Percentiles rank a stretch among this genome's conserved stretches.
Evolutionary conservation across 2,329 filamentous ascomycete species (phyloP).

Genomic region (Diplodia intermedia): DNA sequence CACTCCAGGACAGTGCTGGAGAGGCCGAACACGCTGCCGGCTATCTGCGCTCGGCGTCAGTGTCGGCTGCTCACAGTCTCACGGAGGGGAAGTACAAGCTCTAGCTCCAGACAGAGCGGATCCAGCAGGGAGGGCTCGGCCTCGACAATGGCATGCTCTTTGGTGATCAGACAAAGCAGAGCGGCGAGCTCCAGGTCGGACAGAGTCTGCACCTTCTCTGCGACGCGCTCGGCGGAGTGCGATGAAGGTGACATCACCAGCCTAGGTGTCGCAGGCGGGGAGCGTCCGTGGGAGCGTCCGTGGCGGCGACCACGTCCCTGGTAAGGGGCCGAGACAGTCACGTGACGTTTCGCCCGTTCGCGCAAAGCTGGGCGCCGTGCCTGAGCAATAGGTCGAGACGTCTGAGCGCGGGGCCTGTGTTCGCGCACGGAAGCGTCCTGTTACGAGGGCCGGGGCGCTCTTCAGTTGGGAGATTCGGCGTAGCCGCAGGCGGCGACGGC

Average conservation of each 20-base stretch:
- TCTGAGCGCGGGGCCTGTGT: too few species aligned
- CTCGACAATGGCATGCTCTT: slow-evolving; percentile 89
- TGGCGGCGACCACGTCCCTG: slow-evolving; percentile 7
- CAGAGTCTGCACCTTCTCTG: slow-evolving; percentile 75
- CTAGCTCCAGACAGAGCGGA: slow-evolving; percentile 75
- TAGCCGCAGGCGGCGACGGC: slow-evolving; percentile 17
- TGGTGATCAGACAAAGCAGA: slow-evolving; percentile 78
- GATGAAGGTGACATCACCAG: slow-evolving; percentile 20
- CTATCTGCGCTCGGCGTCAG: slow-evolving; percentile 60
- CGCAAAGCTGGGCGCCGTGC: too few species aligned
- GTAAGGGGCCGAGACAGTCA: too few species aligned
- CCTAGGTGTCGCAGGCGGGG: neutral
- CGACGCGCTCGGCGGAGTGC: slow-evolving; percentile 33
- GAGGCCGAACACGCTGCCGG: slow-evolving; percentile 74
- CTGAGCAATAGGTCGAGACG: too few species aligned
- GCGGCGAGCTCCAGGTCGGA: slow-evolving; percentile 88
- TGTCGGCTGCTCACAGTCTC: slow-evolving; percentile 14
- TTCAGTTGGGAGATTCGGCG: neutral
- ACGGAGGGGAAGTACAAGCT: slow-evolving; percentile 60
- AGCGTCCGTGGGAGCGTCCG: neutral
- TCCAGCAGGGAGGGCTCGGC: slow-evolving; percentile 67
- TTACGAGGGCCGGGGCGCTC: too few species aligned
- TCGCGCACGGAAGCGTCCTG: too few species aligned
- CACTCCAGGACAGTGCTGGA: slow-evolving; percentile 75
- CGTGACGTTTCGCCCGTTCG: too few species aligned